Base-by-base conservation (phyloP, 2,329 filamentous ascomycete genomes). In the Cercospora sp. region DNA sequence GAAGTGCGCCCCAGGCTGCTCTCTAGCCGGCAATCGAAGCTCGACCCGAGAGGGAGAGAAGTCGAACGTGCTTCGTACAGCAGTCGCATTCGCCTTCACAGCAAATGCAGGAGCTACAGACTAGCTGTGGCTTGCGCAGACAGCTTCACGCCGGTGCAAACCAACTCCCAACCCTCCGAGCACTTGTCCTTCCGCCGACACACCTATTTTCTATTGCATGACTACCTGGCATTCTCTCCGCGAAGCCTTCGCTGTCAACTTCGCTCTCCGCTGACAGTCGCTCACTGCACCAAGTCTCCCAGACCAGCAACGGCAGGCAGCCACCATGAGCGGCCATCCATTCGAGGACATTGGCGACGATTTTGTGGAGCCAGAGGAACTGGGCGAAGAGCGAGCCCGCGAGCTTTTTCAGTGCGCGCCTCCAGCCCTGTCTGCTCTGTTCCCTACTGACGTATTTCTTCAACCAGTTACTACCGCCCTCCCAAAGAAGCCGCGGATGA, bases 361-460 rank as follows among this genome's bases (percentile, higher is more conserved):
- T 26, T 73, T 68, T 30, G 57, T 59, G 23, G 72, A 73, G 59
- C 66, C 72, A 20, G 70, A 73, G 5, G 64, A 71, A 7, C 63
- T 73, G 31, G 72, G 72, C 55, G 73, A 75, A 55, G 67, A 68
- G 60, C 67, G 73, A 53, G 73, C 71, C 31, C 72, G 72, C 53
- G 73, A 75, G 65, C 67, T 75, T 16, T 73, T 70, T 28, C 69
- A 72, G 63, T 64, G 51, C 31, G 62, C n/a, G 18, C 20, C 16
- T 28, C 26, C 33, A 28, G 20, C 26, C 6, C n/a, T 18, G 16
- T 12, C 28, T 10, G 18, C 28, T 18, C 55, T 18, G 20, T 12
- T 13, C n/a, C 18, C 26, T 23, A 13, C 55, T 58, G 55, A 58
- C 28, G 55, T 3, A 5, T 3, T 9, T 28, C 20, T 18, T 33